phyloP scores from a whole-genome alignment of 768 basidiomycete genomes.

The Termitomyces sp. region DNA sequence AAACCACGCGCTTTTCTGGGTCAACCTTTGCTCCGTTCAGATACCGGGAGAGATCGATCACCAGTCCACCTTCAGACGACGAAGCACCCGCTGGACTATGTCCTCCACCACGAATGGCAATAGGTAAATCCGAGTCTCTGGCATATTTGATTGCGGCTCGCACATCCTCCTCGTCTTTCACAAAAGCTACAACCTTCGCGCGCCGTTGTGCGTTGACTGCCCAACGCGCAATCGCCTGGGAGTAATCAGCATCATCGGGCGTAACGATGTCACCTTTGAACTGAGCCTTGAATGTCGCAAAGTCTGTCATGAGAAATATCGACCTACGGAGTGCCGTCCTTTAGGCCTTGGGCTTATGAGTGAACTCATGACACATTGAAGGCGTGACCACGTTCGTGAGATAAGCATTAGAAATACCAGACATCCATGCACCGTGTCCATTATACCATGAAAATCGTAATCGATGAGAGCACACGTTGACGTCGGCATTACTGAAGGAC shows the following conservation, averaged over 20 bases:
- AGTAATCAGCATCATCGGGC: conserved; percentile 9
- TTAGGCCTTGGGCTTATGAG: too few relatives aligned
- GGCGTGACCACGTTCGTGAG: not conserved
- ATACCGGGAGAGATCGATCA: conserved; percentile 30
- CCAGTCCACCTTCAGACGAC: conserved; percentile 31
- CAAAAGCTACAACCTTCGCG: conserved; percentile 16
- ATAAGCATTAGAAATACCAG: not conserved
- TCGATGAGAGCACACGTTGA: not conserved
- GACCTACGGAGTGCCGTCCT: not conserved
- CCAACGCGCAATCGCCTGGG: conserved; percentile 14
- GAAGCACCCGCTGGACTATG: conserved; percentile 32
- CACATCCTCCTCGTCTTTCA: conserved; percentile 14
- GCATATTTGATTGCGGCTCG: conserved; percentile 13
- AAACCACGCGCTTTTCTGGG: conserved; percentile 22
- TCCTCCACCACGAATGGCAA: conserved; percentile 34
- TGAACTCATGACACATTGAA: not conserved
- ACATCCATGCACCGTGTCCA: not conserved
- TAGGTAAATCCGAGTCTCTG: conserved; percentile 12
- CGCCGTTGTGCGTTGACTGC: conserved; percentile 14
- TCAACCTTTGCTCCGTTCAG: conserved; percentile 23
- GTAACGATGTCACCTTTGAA: conserved; percentile 15
- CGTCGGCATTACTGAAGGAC: not conserved
- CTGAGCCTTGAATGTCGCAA: conserved; percentile 2
- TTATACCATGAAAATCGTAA: not conserved
- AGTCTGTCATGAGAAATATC: not conserved